phyloP scores from a whole-genome alignment of 106 monocot genomes.

The Gastrodia elata region DNA sequence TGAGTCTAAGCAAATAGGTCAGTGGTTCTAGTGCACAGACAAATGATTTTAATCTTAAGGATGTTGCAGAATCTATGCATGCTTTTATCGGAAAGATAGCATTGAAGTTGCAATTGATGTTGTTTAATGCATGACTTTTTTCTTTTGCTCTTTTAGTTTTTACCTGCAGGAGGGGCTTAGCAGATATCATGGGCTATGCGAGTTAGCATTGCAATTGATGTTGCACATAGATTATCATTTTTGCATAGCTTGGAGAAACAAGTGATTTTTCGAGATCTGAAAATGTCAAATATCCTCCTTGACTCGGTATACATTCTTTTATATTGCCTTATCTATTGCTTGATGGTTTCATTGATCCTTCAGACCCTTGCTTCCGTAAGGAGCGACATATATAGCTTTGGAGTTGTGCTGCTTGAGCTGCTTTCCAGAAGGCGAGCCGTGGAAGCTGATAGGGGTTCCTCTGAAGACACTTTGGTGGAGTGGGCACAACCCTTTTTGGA shows the following conservation, averaged over 20 bases:
- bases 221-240: constrained; percentile 68
- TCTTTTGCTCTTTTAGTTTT: not conserved
- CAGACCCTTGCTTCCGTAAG: constrained; percentile 59
- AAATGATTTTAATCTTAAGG: constrained; percentile 57
- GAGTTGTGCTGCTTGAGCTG: constrained; percentile 75
- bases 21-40: constrained; percentile 8
- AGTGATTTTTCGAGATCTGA: too few species aligned
- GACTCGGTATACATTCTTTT: too few species aligned
- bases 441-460: constrained; percentile 36
- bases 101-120: too few species aligned
- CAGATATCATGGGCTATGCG: constrained; percentile 59
- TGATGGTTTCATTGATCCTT: too few species aligned
- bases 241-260: constrained; percentile 57
- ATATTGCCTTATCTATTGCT: too few species aligned
- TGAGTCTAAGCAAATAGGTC: constrained; percentile 29
- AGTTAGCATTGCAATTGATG: constrained; percentile 60
- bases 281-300: too few species aligned
- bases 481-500: constrained; percentile 66
- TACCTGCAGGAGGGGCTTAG: constrained; percentile 38
- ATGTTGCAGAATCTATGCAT: constrained; percentile 79
- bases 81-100: constrained; percentile 78
- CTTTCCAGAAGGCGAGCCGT: constrained; percentile 56
- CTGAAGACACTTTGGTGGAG: constrained; percentile 48
- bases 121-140: too few species aligned
- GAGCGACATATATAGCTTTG: constrained; percentile 89